Base-by-base conservation (phyloP, 768 basidiomycete genomes). In the Russula compacta region DNA sequence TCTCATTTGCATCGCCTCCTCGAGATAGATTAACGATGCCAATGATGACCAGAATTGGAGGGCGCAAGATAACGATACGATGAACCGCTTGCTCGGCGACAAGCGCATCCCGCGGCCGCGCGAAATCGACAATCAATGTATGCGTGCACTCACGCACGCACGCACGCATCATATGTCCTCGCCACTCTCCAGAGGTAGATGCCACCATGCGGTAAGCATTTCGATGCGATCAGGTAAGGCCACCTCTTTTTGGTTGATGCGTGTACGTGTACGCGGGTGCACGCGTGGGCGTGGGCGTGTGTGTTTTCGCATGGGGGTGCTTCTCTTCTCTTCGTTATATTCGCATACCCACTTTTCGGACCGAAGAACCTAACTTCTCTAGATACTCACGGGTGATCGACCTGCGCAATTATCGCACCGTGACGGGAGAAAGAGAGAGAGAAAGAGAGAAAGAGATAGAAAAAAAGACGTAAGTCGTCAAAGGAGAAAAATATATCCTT, bases 401-500 rank as follows among this genome's bases (percentile, higher is more conserved):
- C 24, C 24, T 29, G 46, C 46, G 46, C 24, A 47, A 24, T 6
- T 14, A 24, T 6, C 6, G 10, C 44, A 46, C 10, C 44, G 19
- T 46, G 44, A 46, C 19, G 44, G 11, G 44, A 21, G 21, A 9
- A 3, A 46, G 33, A 17, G 14, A 21, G 35, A 29, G 24, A 3
- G 24, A 29, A 3, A 29, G 24, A 21, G 43, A 3, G 4, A 46
- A 21, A 21, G 21, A 3, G 4, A 46, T 10, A 21, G 21, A 1
- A 24, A 21, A 46, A 29, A 29, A 40, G 53, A 63, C 61, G 61
- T 63, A 63, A 63, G 15, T 7, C 33, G 33, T 12, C 11, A 54
- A 43, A 9, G 35, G 7, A 15, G 2, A 56, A n/a, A 50, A 63
- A 63, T 63, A 63, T 63, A 63, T 29, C 61, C 52, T 48, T 63